Base-by-base conservation (phyloP, 306 rosid genomes). In the Begonia peltatifolia region DNA sequence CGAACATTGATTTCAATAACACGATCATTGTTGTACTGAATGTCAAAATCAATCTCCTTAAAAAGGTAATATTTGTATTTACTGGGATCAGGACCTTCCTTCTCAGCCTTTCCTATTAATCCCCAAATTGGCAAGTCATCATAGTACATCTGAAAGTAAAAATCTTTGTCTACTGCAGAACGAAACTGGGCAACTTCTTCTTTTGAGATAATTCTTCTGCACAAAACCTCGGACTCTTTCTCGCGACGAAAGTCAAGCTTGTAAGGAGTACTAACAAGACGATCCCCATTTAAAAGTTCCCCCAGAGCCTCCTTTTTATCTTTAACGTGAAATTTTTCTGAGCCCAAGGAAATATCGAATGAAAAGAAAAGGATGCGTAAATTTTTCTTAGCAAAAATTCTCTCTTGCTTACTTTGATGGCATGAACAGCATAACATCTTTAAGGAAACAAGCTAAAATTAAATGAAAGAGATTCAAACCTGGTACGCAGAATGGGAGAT, bases 121-220 rank as follows among this genome's bases (percentile, higher is more conserved):
- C 95, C 93, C 93, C 95, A 82, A 30, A 86, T 82, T 4, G 95
- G 95, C 78, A 86, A 68, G 63, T 86, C 95, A 53, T 86, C 95
- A 38, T 86, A 86, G 57, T 86, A 86, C 93, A 86, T 86, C 46
- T 86, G 95, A 63, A 86, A 79, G 68, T 86, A 86, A 70, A 79
- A 86, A 58, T 86, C 93, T 76, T 82, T 86, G 53, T 68, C 69
- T 55, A 86, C 93, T 9, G 95, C 95, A 20, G 64, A 69, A 48
- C 87, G 70, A 69, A 86, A 86, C 65, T 56, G 66, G 15, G 36
- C 75, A 41, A 86, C 84, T 20, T 77, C 66, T 56, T 79, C 76
- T 69, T 69, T 71, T 49, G 65, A 46, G 46, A 82, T 85, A 67
- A 42, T 72, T 71, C 41, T 63, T 59, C 36, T 70, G 70, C 95